phyloP scores from a whole-genome alignment of 306 rosid species.

The Quercus alba region DNA sequence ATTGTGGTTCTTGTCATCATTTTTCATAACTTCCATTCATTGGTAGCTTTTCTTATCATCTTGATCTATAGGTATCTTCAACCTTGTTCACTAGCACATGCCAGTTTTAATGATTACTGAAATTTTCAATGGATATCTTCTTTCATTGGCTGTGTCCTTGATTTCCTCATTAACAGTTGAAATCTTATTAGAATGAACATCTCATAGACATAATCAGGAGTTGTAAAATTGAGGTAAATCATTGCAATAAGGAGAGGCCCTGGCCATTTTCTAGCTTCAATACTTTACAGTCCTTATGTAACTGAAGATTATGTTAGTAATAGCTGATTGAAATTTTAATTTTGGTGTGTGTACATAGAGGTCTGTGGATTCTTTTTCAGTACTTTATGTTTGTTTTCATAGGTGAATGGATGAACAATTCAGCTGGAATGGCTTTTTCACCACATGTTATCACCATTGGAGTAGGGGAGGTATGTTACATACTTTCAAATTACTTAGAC shows the following conservation, averaged over 20 bases:
- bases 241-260: background rate
- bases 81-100: background rate
- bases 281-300: background rate
- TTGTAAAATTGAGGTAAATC: background rate
- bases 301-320: background rate
- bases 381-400: constrained; percentile 14
- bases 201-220: constrained; percentile 8
- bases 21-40: background rate
- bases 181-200: background rate
- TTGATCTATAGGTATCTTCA: background rate
- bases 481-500: constrained; percentile 4
- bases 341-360: constrained; percentile 4
- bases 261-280: background rate
- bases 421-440: constrained; percentile 92
- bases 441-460: constrained; percentile 85
- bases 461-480: constrained; percentile 69
- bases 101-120: constrained; percentile 8
- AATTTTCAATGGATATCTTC: background rate
- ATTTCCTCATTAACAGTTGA: background rate
- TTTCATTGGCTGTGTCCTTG: background rate
- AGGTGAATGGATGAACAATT: constrained; percentile 99
- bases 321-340: background rate
- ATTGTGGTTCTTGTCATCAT: background rate
- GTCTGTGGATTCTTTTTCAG: constrained; percentile 8
- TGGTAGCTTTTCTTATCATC: background rate